Evolutionary conservation across 495 filamentous ascomycete genomes (phyloP).

Genomic region (Choiromyces venosus): DNA sequence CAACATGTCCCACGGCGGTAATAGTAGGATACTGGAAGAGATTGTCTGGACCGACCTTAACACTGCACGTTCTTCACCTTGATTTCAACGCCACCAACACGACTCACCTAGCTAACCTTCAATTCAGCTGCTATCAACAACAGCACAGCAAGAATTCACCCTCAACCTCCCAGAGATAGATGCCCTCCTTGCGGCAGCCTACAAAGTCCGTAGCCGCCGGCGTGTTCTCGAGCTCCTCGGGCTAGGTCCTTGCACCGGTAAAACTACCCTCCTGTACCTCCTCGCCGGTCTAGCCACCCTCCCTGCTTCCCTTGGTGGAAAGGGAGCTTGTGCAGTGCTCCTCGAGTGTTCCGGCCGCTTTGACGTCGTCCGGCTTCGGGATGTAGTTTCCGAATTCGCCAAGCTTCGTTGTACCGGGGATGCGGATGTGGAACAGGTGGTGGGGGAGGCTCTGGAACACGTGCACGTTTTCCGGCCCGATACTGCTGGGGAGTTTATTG

Average conservation of each 20-base stretch:
- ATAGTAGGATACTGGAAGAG: not conserved
- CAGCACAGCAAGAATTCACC: not conserved
- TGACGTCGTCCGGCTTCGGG: conserved; percentile 3
- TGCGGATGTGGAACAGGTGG: not conserved
- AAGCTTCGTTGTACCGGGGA: not conserved
- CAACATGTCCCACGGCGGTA: conserved; percentile 1
- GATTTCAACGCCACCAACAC: not conserved
- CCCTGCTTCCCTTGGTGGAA: conserved; percentile 2
- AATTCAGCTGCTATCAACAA: conserved; percentile 1
- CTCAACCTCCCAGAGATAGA: not conserved
- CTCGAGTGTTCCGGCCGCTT: conserved; percentile 17
- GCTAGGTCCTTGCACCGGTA: conserved; percentile 7
- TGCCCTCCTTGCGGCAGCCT: conserved; percentile 2
- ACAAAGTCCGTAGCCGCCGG: not conserved
- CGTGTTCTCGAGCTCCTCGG: not conserved
- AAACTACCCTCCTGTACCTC: conserved; percentile 17
- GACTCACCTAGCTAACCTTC: not conserved
- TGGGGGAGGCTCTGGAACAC: conserved; percentile 11
- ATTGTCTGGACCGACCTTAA: not conserved
- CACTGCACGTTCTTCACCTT: not conserved
- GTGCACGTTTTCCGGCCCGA: conserved; percentile 15
- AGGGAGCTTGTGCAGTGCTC: conserved; percentile 6
- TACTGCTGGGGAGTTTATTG: conserved; percentile 6
- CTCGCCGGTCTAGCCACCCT: conserved; percentile 7
- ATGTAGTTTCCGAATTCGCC: conserved; percentile 1